Conservation (phyloP, 345 rosid genomes). For the Durio zibethinus region DNA sequence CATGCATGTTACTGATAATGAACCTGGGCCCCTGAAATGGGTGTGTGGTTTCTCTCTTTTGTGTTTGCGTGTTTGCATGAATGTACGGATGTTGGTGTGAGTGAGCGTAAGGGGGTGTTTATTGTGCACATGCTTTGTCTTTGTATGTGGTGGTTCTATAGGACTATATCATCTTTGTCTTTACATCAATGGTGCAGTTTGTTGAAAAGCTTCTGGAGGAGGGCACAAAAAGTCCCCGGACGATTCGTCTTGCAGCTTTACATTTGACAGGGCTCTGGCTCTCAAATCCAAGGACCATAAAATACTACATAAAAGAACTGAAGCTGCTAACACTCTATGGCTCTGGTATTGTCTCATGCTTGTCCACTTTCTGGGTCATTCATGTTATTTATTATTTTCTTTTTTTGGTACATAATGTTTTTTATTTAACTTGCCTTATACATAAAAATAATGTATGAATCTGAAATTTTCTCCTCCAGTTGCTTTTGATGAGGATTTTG, state of each 20-base stretch:
- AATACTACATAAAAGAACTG: conserved; percentile 77
- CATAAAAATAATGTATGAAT: not conserved
- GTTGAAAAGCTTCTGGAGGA: conserved; percentile 76
- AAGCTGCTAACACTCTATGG: conserved; percentile 87
- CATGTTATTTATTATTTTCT: not conserved
- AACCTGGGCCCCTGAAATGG: conserved; percentile 86
- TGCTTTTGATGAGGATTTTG: conserved; percentile 99
- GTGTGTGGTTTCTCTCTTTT: conserved; percentile 37
- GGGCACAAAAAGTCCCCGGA: conserved; percentile 94
- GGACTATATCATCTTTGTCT: not conserved
- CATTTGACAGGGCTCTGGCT: conserved; percentile 93
- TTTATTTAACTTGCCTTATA: not conserved
- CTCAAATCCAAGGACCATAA: conserved; percentile 61
- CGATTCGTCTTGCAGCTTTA: conserved; percentile 91
- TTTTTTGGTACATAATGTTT: too few species aligned
- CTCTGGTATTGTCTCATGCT: conserved; percentile 54
- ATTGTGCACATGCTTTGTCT: not conserved
- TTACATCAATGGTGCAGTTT: conserved; percentile 48
- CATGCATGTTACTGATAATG: conserved; percentile 60
- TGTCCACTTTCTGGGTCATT: conserved; percentile 2
- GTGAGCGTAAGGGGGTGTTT: not conserved
- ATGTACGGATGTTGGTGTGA: not conserved
- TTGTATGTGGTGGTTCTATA: not conserved
- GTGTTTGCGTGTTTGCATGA: not conserved
- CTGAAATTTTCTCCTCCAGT: conserved; percentile 38